These are phyloP conservation scores for Pulveroboletus frians DNA, from an alignment of 768 basidiomycete genomes.

Conservation along the genomic window DNA sequence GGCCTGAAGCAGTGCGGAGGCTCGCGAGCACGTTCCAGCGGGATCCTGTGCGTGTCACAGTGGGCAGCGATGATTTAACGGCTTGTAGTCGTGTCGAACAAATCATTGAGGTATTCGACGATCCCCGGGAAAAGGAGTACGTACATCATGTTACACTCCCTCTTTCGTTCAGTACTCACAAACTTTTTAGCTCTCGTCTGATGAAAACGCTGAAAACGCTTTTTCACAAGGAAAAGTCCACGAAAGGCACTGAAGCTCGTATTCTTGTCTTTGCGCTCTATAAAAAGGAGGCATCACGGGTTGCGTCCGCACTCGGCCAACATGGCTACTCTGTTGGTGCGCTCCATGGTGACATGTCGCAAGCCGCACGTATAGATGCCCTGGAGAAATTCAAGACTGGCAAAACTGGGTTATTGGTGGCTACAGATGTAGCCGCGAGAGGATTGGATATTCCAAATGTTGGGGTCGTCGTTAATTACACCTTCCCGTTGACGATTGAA, in stretches of 20 bases:
- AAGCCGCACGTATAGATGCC: constrained; percentile 76
- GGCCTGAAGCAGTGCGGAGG: constrained; percentile 91
- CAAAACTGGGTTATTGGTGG: constrained; percentile 76
- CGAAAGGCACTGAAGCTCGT: constrained; percentile 52
- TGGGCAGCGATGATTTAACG: constrained; percentile 91
- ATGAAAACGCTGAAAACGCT: constrained; percentile 50
- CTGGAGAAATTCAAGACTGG: constrained; percentile 86
- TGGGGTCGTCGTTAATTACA: constrained; percentile 90
- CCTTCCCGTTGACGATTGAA: constrained; percentile 95
- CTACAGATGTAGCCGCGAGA: constrained; percentile 95
- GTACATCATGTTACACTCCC: constrained; percentile 21
- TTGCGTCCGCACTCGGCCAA: constrained; percentile 70
- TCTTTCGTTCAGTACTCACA: neutral
- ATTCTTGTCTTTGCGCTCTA: constrained; percentile 93
- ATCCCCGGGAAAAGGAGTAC: constrained; percentile 81
- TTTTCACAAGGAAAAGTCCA: constrained; percentile 57
- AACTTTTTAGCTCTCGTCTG: constrained; percentile 48
- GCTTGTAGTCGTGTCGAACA: constrained; percentile 95
- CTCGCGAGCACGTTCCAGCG: constrained; percentile 85
- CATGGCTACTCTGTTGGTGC: constrained; percentile 77
- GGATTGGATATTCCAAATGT: constrained; percentile 98
- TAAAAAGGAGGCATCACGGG: constrained; percentile 94
- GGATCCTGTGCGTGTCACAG: constrained; percentile 83
- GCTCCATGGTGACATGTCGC: constrained; percentile 88
- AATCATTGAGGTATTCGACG: constrained; percentile 86